Evolutionary conservation across 2,329 filamentous ascomycete species (phyloP).

Genomic region (Verticillium tricorpus): DNA sequence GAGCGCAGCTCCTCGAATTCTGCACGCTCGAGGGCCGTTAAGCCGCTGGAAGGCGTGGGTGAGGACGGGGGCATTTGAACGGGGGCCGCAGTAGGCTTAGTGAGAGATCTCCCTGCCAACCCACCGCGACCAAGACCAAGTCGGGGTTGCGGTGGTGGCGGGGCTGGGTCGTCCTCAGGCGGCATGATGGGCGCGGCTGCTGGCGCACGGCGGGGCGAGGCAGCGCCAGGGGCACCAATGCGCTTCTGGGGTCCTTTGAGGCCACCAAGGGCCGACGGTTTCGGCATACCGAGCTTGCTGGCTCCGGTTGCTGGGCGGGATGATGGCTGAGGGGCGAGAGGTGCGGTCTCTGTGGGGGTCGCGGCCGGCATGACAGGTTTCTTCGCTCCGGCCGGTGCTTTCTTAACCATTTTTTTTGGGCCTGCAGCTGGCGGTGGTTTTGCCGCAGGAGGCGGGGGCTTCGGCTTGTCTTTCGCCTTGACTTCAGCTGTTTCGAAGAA

Average conservation of each 20-base stretch:
- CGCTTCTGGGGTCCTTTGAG: conserved; percentile 59
- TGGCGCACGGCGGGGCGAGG: conserved; percentile 46
- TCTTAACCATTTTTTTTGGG: conserved; percentile 40
- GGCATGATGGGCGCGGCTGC: conserved; percentile 40
- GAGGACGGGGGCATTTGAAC: conserved; percentile 46
- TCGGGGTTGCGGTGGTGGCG: conserved; percentile 52
- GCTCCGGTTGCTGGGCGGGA: conserved; percentile 37
- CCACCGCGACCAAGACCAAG: conserved; percentile 71
- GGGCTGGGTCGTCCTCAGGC: conserved; percentile 43
- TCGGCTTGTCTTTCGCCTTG: conserved; percentile 65
- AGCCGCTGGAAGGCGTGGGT: conserved; percentile 57
- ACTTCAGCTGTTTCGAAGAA: conserved; percentile 63
- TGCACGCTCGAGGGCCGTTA: conserved; percentile 79
- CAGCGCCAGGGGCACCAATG: conserved; percentile 40
- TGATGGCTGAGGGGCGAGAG: conserved; percentile 54
- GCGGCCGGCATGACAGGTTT: conserved; percentile 28
- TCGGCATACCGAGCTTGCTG: conserved; percentile 50
- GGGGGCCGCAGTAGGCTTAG: conserved; percentile 61
- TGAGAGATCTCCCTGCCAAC: conserved; percentile 78
- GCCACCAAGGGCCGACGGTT: conserved; percentile 46
- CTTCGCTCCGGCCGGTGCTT: conserved; percentile 31
- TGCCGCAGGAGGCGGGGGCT: conserved; percentile 63
- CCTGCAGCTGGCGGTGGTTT: conserved; percentile 34
- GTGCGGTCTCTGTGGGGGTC: conserved; percentile 26
- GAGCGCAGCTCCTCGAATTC: conserved; percentile 85